These are phyloP conservation scores for Solanum rostratum DNA, from an alignment of 257 asterid species.

Conservation along the genomic window DNA sequence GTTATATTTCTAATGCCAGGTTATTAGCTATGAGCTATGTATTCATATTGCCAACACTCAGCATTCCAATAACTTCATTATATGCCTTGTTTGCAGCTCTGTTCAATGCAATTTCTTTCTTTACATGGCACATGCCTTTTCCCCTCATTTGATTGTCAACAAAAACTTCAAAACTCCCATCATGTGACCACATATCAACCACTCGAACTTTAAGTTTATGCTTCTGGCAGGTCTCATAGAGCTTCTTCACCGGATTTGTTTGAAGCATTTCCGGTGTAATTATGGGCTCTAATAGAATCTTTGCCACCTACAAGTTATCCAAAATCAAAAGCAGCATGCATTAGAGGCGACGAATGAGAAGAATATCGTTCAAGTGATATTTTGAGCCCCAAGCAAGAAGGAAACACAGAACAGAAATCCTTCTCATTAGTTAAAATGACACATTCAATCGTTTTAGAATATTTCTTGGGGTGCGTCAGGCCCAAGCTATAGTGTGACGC, in stretches of 20 bases:
- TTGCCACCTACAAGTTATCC: slow-evolving; percentile 33
- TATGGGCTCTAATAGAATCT: slow-evolving; percentile 45
- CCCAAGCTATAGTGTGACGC: neutral
- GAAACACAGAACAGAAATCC: neutral
- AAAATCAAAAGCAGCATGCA: neutral
- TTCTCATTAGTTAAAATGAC: neutral
- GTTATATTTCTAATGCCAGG: neutral
- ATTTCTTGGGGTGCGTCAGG: neutral
- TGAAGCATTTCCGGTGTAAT: slow-evolving; percentile 67
- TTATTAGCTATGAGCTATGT: neutral
- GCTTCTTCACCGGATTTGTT: slow-evolving; percentile 64
- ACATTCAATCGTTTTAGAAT: neutral
- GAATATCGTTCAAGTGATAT: neutral
- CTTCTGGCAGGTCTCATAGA: slow-evolving; percentile 77
- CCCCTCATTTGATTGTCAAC: slow-evolving; percentile 49
- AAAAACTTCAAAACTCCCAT: slow-evolving; percentile 46
- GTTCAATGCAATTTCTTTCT: slow-evolving; percentile 56
- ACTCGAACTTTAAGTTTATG: slow-evolving; percentile 46
- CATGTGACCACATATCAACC: slow-evolving; percentile 49
- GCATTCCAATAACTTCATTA: slow-evolving; percentile 30
- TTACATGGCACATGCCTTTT: slow-evolving; percentile 51
- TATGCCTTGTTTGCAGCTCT: slow-evolving; percentile 79
- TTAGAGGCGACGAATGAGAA: neutral
- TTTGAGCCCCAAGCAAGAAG: neutral
- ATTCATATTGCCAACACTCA: slow-evolving; percentile 6